Evolutionary conservation across 2,329 filamentous ascomycete species (phyloP).

Genomic region (Cordyceps pruinosa): DNA sequence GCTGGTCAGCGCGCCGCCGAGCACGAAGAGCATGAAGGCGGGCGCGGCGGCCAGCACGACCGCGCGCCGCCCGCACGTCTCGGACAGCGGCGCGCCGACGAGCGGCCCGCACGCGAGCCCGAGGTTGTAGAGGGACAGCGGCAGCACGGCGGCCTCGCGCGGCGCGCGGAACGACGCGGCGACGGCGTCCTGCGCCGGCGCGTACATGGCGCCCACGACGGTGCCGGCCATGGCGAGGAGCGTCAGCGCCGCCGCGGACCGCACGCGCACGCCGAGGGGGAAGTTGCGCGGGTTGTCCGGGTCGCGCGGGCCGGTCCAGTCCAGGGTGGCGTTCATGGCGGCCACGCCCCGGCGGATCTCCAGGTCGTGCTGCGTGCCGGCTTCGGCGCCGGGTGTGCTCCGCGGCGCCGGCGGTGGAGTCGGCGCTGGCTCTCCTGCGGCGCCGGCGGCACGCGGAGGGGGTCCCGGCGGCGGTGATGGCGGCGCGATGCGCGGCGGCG

Average conservation of each 20-base stretch:
- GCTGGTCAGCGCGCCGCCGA: conserved; percentile 48
- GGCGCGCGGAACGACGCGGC: conserved; percentile 16
- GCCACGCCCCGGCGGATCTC: conserved; percentile 16
- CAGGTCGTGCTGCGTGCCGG: background rate
- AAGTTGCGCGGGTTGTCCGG: conserved; percentile 78
- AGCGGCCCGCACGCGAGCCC: conserved; percentile 45
- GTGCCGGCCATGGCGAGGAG: conserved; percentile 56
- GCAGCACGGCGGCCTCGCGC: conserved; percentile 19
- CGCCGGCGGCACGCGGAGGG: no score
- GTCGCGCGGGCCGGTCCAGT: conserved; percentile 47
- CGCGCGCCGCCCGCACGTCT: conserved; percentile 56
- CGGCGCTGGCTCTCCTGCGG: background rate
- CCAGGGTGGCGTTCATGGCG: conserved; percentile 22
- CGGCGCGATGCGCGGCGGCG: background rate
- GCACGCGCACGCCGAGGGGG: conserved; percentile 67
- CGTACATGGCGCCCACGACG: conserved; percentile 26
- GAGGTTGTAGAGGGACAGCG: conserved; percentile 23
- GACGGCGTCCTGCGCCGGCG: conserved; percentile 21
- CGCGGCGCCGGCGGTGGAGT: background rate
- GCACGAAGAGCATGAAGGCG: conserved; percentile 65
- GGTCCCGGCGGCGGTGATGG: background rate
- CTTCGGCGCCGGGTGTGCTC: background rate
- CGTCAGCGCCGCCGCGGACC: conserved; percentile 65
- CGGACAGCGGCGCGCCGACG: conserved; percentile 68
- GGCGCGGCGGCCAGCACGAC: conserved; percentile 46